phyloP scores from a whole-genome alignment of 2,329 filamentous ascomycete species.

The Keithomyces neogunnii region DNA sequence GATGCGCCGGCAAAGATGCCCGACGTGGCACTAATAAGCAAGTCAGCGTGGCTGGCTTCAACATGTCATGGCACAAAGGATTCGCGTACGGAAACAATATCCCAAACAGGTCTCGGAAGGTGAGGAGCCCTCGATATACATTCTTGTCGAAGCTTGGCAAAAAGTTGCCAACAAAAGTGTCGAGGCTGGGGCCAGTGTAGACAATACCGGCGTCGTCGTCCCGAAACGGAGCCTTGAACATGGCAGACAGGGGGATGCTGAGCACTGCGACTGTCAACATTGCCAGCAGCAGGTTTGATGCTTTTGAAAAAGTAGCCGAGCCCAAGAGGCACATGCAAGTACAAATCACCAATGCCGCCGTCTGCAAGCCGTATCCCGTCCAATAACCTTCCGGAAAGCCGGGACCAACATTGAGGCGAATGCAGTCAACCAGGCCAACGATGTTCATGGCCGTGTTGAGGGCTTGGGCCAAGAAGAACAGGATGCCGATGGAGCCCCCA shows the following conservation, averaged over 20 bases:
- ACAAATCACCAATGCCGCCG: conserved; percentile 60
- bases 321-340: conserved; percentile 71
- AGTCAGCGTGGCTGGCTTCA: conserved; percentile 15
- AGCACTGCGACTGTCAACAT: conserved; percentile 65
- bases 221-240: conserved; percentile 59
- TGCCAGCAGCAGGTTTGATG: conserved; percentile 67
- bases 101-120: conserved; percentile 75
- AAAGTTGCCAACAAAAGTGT: conserved; percentile 67
- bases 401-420: conserved; percentile 64
- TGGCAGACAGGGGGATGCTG: conserved; percentile 73
- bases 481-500: conserved; percentile 76
- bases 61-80: background rate
- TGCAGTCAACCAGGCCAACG: conserved; percentile 76
- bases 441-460: conserved; percentile 84
- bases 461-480: conserved; percentile 86
- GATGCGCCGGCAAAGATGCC: conserved; percentile 66
- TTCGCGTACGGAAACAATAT: conserved; percentile 61
- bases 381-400: conserved; percentile 64
- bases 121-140: conserved; percentile 54
- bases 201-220: conserved; percentile 54
- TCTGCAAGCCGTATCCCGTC: conserved; percentile 70
- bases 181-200: conserved; percentile 68
- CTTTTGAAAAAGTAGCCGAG: conserved; percentile 70
- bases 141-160: conserved; percentile 59
- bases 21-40: conserved; percentile 32